phyloP scores from a whole-genome alignment of 1,139 yeast genomes.

The Hyphopichia burtonii region DNA sequence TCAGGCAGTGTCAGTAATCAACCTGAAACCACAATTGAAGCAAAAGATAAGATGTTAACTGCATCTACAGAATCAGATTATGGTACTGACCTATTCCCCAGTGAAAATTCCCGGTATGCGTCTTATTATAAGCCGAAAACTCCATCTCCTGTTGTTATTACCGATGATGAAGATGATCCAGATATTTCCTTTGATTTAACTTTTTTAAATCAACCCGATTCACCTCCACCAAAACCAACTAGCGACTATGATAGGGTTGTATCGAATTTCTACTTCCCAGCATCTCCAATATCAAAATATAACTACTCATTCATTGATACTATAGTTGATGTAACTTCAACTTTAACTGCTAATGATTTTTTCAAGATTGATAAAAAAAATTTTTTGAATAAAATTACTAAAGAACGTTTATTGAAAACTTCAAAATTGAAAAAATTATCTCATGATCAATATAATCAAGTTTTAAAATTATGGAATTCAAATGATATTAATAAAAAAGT shows the following conservation, averaged over 20 bases:
- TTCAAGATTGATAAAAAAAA: constrained; percentile 2
- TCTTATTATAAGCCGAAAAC: not conserved
- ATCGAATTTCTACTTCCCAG: constrained; percentile 13
- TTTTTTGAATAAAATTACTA: constrained; percentile 3
- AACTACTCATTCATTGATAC: constrained; percentile 3
- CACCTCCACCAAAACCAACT: not conserved
- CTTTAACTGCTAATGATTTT: not conserved
- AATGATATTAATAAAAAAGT: constrained; percentile 16
- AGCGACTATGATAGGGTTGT: constrained; percentile 13
- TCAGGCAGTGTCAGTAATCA: too few relatives aligned
- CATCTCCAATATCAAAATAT: constrained; percentile 1
- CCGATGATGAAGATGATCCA: not conserved
- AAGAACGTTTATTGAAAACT: constrained; percentile 14
- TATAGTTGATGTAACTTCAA: constrained; percentile 3
- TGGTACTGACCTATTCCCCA: constrained; percentile 1
- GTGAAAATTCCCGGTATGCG: constrained; percentile 1
- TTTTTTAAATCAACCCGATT: not conserved
- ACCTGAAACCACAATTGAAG: too few relatives aligned
- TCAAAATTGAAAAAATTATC: constrained; percentile 14
- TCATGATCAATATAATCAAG: constrained; percentile 17
- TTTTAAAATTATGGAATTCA: constrained; percentile 23
- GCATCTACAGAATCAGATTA: not conserved
- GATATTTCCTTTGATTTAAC: not conserved
- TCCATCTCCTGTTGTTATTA: not conserved
- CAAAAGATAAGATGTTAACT: too few relatives aligned